Percentiles rank a stretch among this genome's conserved stretches.
Conservation (phyloP, 768 basidiomycete species). For the Boletus sp. region DNA sequence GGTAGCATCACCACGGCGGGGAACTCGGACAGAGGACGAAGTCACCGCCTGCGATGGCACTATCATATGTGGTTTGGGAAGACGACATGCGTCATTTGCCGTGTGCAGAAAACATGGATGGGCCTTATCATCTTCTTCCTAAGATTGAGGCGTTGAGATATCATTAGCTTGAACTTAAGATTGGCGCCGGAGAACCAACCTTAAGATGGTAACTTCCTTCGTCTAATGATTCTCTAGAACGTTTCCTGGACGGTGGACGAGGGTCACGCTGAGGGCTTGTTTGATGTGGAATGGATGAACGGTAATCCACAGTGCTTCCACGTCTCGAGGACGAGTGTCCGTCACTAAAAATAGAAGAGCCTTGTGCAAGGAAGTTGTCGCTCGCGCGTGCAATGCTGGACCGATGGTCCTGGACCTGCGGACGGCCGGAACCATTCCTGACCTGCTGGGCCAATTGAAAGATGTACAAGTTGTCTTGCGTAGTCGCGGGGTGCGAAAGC, state of each 20-base stretch:
- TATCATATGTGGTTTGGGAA: constrained; percentile 24
- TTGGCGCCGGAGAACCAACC: constrained; percentile 31
- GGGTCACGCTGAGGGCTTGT: constrained; percentile 16
- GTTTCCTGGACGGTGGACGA: constrained; percentile 32
- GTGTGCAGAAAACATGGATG: constrained; percentile 19
- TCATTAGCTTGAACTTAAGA: constrained; percentile 28
- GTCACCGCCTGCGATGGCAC: constrained; percentile 23
- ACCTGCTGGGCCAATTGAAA: constrained; percentile 25
- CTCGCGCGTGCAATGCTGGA: constrained; percentile 33
- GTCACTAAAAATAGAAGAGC: constrained; percentile 30
- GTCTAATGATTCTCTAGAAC: constrained; percentile 32
- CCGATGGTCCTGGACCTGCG: constrained; percentile 31
- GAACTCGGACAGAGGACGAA: constrained; percentile 13
- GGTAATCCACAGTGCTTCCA: constrained; percentile 17
- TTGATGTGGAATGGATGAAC: constrained; percentile 12
- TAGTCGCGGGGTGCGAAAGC: constrained; percentile 1
- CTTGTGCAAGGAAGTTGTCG: constrained; percentile 33
- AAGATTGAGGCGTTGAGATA: constrained; percentile 22
- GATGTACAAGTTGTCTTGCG: constrained; percentile 23
- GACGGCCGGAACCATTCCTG: constrained; percentile 16
- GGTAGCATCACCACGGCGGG: constrained; percentile 12
- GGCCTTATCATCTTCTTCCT: constrained; percentile 27
- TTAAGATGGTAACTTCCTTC: constrained; percentile 28
- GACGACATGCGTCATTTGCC: constrained; percentile 23
- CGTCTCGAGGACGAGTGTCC: constrained; percentile 20